A percentile compares a stretch with the other conserved stretches of the same genome.
phyloP scores from a whole-genome alignment of 2,329 filamentous ascomycete genomes.

The Lecanoromycetidae sp. region DNA sequence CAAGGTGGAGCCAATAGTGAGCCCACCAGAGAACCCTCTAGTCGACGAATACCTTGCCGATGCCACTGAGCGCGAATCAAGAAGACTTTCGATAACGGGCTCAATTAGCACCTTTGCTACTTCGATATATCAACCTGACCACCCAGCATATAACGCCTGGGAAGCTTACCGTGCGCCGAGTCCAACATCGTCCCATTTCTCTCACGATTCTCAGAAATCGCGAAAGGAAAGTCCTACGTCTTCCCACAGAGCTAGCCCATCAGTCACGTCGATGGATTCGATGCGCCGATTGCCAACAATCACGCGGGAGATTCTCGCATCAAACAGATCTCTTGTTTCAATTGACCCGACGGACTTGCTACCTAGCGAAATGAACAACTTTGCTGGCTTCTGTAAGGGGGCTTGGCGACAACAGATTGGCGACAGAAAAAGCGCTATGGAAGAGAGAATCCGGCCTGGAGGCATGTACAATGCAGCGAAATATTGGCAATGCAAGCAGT shows the following conservation, averaged over 20 bases:
- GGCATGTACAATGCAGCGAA: conserved; percentile 22
- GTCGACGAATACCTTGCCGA: conserved; percentile 12
- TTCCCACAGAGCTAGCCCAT: background rate
- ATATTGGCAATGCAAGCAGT: conserved; percentile 28
- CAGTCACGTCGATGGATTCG: background rate
- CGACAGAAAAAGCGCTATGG: conserved; percentile 25
- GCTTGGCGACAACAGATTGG: conserved; percentile 31
- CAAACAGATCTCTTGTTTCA: conserved; percentile 4
- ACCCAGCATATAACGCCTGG: conserved; percentile 9
- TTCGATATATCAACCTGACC: conserved; percentile 4
- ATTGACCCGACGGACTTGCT: conserved; percentile 21
- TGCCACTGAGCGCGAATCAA: conserved; percentile 1
- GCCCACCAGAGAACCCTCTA: conserved; percentile 10
- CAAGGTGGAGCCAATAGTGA: conserved; percentile 10
- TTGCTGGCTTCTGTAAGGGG: conserved; percentile 35
- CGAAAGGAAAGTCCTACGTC: background rate
- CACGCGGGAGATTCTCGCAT: conserved; percentile 4
- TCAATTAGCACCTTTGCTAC: conserved; percentile 9
- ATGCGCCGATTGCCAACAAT: background rate
- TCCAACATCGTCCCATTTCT: background rate
- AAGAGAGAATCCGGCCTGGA: conserved; percentile 20
- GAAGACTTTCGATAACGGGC: background rate
- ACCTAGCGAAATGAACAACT: conserved; percentile 27
- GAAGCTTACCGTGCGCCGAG: background rate
- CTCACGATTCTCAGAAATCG: background rate